Base-by-base conservation (phyloP, 2,329 filamentous ascomycete genomes). In the Hypoxylon sp. region DNA sequence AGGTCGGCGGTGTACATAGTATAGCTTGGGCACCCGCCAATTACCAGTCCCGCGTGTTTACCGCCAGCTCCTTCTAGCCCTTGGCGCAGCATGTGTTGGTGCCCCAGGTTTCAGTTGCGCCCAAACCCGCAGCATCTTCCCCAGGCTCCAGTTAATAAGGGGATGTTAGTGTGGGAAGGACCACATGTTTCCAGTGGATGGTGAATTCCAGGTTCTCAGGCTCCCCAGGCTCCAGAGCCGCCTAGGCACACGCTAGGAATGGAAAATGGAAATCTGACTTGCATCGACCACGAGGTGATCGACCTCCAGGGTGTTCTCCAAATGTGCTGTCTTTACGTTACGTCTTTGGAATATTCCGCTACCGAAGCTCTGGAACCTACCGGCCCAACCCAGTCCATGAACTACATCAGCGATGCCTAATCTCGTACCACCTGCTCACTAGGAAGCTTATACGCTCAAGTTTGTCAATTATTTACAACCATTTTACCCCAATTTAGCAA, bases 231-330 rank as follows among this genome's bases (percentile, higher is more conserved):
- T 50, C 51, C 37, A 13, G 50, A 64, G 61, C 50, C 35, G 40
- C 54, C 54, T 27, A 57, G 37, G 22, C 40, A 30, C 11, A 27
- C 54, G 37, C 27, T 25, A 55, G 37, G 48, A 37, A 50, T 17
- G 17, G 44, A 7, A 25, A 48, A 51, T 60, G 56, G 27, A 17
- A 65, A 33, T 44, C 49, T 60, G 46, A 61, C 56, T 48, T 67
- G 63, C 49, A 57, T 60, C 44, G 20, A 42, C 65, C 65, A 71
- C 68, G 65, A 68, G 68, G 61, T 66, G 65, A 68, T 70, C 65
- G 55, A 27, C 64, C 57, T 48, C 35, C 33, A 51, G 22, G 53
- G 35, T 56, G 20, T 53, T 53, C 61, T 50, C 58, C n/a, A 37
- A 59, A 40, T 17, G 17, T 17, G 11, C 33, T 31, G 22, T 48